Percentiles rank a stretch among this genome's conserved stretches.
These are phyloP conservation scores for Globisporangium paddicum DNA, from an alignment of 352 stramenopile genomes.

Conservation along the genomic window DNA sequence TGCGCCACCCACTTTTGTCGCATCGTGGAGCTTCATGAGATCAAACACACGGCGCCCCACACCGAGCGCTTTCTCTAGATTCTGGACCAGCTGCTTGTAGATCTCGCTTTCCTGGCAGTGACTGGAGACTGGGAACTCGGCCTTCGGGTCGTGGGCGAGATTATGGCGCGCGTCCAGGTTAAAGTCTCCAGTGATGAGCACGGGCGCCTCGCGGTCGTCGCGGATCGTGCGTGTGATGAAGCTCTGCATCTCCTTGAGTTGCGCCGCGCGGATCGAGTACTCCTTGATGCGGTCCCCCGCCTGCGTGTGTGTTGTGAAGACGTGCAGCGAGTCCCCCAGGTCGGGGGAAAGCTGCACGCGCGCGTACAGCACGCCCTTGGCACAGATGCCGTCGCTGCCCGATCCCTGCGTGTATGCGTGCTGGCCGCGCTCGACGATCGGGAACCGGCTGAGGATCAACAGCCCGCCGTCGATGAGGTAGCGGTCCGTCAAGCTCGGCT, in stretches of 20 bases:
- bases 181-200: conserved; percentile 77
- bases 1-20: conserved; percentile 38
- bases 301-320: conserved; percentile 87
- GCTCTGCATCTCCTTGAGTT: conserved; percentile 55
- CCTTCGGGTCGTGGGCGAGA: conserved; percentile 34
- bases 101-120: conserved; percentile 50
- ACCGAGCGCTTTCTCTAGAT: conserved; percentile 40
- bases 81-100: conserved; percentile 51
- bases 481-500: conserved; percentile 39
- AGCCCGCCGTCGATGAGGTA: conserved; percentile 71
- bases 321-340: conserved; percentile 61
- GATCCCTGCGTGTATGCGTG: conserved; percentile 50
- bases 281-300: conserved; percentile 45
- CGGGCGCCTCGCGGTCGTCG: conserved; percentile 41
- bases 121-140: conserved; percentile 20
- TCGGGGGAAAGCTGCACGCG: conserved; percentile 69
- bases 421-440: conserved; percentile 67
- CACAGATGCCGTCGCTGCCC: conserved; percentile 63
- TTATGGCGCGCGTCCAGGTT: conserved; percentile 79
- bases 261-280: conserved; percentile 48
- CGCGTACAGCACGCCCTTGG: conserved; percentile 76
- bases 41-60: conserved; percentile 38
- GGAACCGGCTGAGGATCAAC: conserved; percentile 79
- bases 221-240: conserved; percentile 53
- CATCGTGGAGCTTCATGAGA: conserved; percentile 66